Evolutionary conservation across 2,329 filamentous ascomycete species (phyloP).

Genomic region (Aspergillus sp.): DNA sequence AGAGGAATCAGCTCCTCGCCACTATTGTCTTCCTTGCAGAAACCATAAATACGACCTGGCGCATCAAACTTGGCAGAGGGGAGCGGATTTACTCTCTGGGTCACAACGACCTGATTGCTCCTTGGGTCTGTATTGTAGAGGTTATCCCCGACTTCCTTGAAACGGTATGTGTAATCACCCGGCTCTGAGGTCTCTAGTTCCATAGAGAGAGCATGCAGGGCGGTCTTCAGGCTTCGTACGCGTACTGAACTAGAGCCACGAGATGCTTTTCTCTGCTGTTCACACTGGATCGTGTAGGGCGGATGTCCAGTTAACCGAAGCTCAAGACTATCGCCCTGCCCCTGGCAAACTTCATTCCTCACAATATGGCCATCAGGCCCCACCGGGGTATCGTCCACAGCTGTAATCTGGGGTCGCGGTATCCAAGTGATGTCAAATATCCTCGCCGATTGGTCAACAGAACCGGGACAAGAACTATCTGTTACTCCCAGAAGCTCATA

Average conservation of each 20-base stretch:
- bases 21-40: slow-evolving; percentile 82
- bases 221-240: slow-evolving; percentile 75
- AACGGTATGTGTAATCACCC: slow-evolving; percentile 84
- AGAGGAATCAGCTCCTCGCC: slow-evolving; percentile 89
- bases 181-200: slow-evolving; percentile 84
- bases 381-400: slow-evolving; percentile 56
- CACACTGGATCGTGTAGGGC: slow-evolving; percentile 83
- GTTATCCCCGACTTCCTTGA: slow-evolving; percentile 79
- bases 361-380: slow-evolving; percentile 61
- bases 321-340: slow-evolving; percentile 88
- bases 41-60: slow-evolving; percentile 92
- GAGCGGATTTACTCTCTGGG: slow-evolving; percentile 82
- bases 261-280: slow-evolving; percentile 72
- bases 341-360: slow-evolving; percentile 88
- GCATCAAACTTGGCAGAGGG: slow-evolving; percentile 81
- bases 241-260: slow-evolving; percentile 68
- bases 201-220: slow-evolving; percentile 75
- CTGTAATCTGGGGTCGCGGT: slow-evolving; percentile 73
- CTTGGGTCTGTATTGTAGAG: slow-evolving; percentile 78
- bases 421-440: slow-evolving; percentile 85
- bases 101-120: slow-evolving; percentile 69
- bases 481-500: slow-evolving; percentile 80
- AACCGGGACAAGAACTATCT: slow-evolving; percentile 81
- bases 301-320: slow-evolving; percentile 77
- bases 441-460: slow-evolving; percentile 73